A percentile compares a stretch with the other conserved stretches of the same genome.
Conservation (phyloP, 2,329 filamentous ascomycete genomes). For the Fusarium verrucosum region DNA sequence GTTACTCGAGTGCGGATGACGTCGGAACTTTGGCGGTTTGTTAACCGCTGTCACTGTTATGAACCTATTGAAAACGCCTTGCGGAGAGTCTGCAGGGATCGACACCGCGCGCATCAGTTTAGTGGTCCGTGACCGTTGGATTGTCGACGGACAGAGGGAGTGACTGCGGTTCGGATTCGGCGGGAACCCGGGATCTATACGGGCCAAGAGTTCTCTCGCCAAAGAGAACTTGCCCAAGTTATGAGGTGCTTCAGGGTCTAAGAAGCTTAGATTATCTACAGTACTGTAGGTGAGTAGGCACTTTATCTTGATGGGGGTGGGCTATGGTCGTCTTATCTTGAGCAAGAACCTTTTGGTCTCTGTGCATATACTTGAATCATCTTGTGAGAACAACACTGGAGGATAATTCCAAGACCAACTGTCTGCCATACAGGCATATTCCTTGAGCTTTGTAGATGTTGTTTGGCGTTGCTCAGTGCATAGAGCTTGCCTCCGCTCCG, state of each 20-base stretch:
- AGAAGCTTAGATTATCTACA: too few species aligned
- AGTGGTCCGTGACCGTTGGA: constrained; percentile 31
- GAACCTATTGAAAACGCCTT: constrained; percentile 49
- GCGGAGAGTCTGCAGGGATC: constrained; percentile 42
- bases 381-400: background rate
- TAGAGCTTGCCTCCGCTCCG: constrained; percentile 7
- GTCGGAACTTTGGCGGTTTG: constrained; percentile 27
- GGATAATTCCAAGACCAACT: background rate
- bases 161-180: background rate
- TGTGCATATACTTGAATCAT: background rate
- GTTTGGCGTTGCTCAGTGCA: background rate
- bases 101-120: constrained; percentile 18
- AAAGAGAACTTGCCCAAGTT: too few species aligned
- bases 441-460: background rate
- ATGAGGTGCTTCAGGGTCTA: too few species aligned
- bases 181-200: too few species aligned
- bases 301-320: too few species aligned
- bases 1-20: constrained; percentile 20
- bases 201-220: too few species aligned
- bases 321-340: too few species aligned
- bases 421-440: background rate
- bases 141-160: constrained; percentile 27
- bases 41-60: constrained; percentile 37
- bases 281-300: too few species aligned
- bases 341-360: too few species aligned